Evolutionary conservation across 768 basidiomycete genomes (phyloP), one percentile per base, ranked within the genome.

Genomic region (Crepidotus variabilis): DNA sequence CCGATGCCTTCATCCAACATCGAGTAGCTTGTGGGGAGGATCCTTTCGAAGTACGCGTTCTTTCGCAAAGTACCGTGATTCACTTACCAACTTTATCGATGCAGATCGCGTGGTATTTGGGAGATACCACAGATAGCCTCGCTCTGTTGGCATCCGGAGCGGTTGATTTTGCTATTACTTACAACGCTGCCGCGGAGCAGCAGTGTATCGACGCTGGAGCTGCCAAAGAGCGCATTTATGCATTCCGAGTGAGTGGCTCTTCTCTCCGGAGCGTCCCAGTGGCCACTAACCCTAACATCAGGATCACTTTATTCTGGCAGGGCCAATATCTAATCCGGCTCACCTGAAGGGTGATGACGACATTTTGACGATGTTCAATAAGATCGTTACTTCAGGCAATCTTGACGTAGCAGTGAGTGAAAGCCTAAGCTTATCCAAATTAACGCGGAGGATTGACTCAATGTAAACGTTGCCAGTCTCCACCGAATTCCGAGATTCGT

Each of bases 51-150:
- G 78, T 78, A 34, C 32, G 61, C 58, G 2, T 49, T 2, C n/a
- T 35, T 39, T 23, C 39, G 47, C 54, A 20, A 33, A n/a, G 52
- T 9, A 6, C 16, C 20, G 13, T 32, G 14, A 10, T 18, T 46
- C 11, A 51, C 10, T 36, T 47, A 21, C 11, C 53, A 23, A 21
- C 14, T 20, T 32, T 20, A 33, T n/a, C 16, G 2, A 22, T 11
- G 53, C 39, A 83, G 82, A 74, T 83, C 21, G 82, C 71, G 8
- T 84, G 83, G 83, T 79, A 79, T 63, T 67, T 83, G 22, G 80
- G 80, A 5, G 83, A 84, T 60, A 82, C 81, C 6, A 83, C 81
- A 0, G 71, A 82, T 52, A 80, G 78, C 56, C 67, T 84, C 1
- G 67, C 66, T 0, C 72, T 70, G 47, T 67, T 84, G 13, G 70